Percentiles rank a stretch among this genome's conserved stretches.
Conservation (phyloP, 192 early-diverging fungal species). For the Podila epicladia region DNA sequence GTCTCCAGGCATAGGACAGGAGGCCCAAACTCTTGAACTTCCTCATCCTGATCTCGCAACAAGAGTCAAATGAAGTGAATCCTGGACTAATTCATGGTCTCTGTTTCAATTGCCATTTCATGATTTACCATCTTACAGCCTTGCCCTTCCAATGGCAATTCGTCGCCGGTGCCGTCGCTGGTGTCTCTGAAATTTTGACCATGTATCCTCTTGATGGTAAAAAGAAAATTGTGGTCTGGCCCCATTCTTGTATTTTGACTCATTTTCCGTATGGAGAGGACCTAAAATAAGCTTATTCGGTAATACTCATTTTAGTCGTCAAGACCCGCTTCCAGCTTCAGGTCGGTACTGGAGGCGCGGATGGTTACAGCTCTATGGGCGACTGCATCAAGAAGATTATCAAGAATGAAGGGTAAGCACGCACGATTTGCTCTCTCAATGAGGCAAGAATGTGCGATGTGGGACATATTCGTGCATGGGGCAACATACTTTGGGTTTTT, state of each 20-base stretch:
- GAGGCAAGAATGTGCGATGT: too few relatives aligned
- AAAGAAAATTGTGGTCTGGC: not conserved
- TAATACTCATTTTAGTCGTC: constrained; percentile 62
- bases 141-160: constrained; percentile 86
- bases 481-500: not conserved
- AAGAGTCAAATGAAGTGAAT: not conserved
- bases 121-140: constrained; percentile 33
- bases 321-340: constrained; percentile 99
- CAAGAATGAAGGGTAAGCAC: constrained; percentile 79
- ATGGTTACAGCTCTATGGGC: constrained; percentile 81
- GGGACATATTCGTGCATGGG: not conserved
- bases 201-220: constrained; percentile 90
- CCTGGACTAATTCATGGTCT: not conserved
- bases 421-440: not conserved
- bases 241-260: not conserved
- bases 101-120: not conserved
- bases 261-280: not conserved
- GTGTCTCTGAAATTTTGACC: constrained; percentile 90
- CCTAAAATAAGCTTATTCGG: not conserved
- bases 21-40: not conserved
- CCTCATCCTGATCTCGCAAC: not conserved
- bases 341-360: constrained; percentile 85
- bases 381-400: constrained; percentile 97
- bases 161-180: constrained; percentile 81
- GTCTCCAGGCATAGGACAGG: not conserved